Conservation (phyloP, 2,329 filamentous ascomycete species). For the Aurifilum marmelostoma region DNA sequence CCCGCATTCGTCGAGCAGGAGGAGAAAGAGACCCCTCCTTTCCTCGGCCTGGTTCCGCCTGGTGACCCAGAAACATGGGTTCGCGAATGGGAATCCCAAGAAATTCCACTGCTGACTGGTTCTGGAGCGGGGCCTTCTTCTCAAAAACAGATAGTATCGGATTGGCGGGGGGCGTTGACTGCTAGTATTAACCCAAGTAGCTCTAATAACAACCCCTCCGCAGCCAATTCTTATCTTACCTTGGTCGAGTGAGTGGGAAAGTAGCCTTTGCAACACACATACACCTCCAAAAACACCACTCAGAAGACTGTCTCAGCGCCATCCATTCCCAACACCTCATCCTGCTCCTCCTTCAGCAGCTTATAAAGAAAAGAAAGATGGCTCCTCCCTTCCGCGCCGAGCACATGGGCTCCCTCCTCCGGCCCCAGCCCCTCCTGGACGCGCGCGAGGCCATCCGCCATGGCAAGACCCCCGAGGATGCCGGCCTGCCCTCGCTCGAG, state of each 20-base stretch:
- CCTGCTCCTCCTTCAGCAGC: neutral
- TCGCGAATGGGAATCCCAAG: neutral
- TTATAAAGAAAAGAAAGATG: slow-evolving; percentile 30
- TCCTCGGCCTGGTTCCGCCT: slow-evolving; percentile 2
- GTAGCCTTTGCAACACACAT: neutral
- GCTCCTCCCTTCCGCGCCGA: slow-evolving; percentile 41
- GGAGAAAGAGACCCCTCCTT: neutral
- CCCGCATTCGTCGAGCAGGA: neutral
- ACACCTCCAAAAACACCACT: too few species aligned
- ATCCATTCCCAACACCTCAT: neutral
- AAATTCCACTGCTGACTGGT: neutral
- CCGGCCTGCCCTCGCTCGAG: slow-evolving; percentile 62
- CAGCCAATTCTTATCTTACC: neutral
- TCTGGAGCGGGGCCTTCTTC: neutral
- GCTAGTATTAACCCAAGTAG: too few species aligned
- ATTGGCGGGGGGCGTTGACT: neutral
- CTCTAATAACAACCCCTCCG: neutral
- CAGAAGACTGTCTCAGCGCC: too few species aligned
- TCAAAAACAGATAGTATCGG: neutral
- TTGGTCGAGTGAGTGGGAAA: neutral
- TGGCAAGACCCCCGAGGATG: slow-evolving; percentile 55
- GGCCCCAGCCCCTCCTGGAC: slow-evolving; percentile 39
- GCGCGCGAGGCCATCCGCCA: slow-evolving; percentile 64
- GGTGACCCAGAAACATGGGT: neutral
- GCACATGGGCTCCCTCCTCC: slow-evolving; percentile 42